Evolutionary conservation across 2,329 filamentous ascomycete species (phyloP).

Genomic region (Nigrospora sphaerica): DNA sequence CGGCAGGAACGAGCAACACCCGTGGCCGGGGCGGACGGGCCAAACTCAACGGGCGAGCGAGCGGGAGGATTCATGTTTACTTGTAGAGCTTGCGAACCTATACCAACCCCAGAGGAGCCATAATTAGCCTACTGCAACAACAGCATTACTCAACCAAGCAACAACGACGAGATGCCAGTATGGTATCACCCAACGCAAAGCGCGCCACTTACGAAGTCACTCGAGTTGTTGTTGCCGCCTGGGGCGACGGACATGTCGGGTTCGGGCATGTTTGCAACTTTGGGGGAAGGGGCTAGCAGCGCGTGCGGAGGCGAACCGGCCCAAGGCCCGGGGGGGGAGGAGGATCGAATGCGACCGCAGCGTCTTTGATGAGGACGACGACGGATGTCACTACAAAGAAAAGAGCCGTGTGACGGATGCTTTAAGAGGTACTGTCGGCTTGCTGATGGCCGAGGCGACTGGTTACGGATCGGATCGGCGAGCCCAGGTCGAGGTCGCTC

Average conservation of each 20-base stretch:
- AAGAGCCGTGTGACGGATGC: too few species aligned
- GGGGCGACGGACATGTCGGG: slow-evolving; percentile 28
- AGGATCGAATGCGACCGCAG: too few species aligned
- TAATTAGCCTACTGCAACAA: slow-evolving; percentile 16
- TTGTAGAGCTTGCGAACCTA: slow-evolving; percentile 98
- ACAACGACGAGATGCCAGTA: too few species aligned
- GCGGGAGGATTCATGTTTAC: slow-evolving; percentile 44
- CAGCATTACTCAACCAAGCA: background rate
- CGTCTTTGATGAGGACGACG: too few species aligned
- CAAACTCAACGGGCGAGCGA: slow-evolving; percentile 1
- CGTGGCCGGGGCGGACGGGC: slow-evolving; percentile 2
- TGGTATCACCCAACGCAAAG: background rate
- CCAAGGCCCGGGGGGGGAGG: too few species aligned
- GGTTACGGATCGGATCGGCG: too few species aligned
- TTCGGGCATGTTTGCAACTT: slow-evolving; percentile 15
- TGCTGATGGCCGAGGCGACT: too few species aligned
- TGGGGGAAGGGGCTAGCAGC: too few species aligned
- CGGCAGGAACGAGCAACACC: slow-evolving; percentile 5
- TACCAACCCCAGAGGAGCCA: slow-evolving; percentile 5
- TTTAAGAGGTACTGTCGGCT: too few species aligned
- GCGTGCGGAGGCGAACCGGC: too few species aligned
- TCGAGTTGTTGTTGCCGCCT: slow-evolving; percentile 67
- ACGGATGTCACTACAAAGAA: too few species aligned
- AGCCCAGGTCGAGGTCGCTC: too few species aligned
- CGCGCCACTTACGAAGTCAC: slow-evolving; percentile 75